These are phyloP conservation scores for Leccinum pachyderme DNA, from an alignment of 1,284 basidiomycete species.

Conservation along the genomic window DNA sequence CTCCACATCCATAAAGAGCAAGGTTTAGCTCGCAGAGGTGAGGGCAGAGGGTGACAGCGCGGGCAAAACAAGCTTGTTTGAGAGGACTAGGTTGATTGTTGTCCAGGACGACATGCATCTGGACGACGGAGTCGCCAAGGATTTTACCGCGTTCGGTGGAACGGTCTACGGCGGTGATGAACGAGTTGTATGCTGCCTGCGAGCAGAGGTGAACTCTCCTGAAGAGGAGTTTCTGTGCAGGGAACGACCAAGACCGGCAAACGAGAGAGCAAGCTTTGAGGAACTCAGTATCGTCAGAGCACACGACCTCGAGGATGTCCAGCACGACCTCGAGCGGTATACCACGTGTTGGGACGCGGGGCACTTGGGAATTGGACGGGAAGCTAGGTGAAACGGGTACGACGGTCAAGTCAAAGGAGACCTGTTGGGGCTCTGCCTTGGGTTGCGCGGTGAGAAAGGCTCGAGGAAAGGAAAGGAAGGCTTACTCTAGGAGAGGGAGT, in stretches of 20 bases:
- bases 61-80: conserved; percentile 53
- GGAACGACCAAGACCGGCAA: conserved; percentile 59
- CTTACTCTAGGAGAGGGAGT: conserved; percentile 32
- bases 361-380: conserved; percentile 12
- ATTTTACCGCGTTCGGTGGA: conserved; percentile 45
- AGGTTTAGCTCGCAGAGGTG: conserved; percentile 55
- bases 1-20: conserved; percentile 55
- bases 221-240: conserved; percentile 65
- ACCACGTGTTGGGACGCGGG: conserved; percentile 23
- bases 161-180: conserved; percentile 48
- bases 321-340: conserved; percentile 64
- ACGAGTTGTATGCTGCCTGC: conserved; percentile 51
- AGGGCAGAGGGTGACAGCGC: conserved; percentile 55
- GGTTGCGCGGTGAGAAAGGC: conserved; percentile 13
- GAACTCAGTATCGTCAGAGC: conserved; percentile 40
- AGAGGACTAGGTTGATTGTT: conserved; percentile 62
- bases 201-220: conserved; percentile 51
- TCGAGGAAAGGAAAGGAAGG: conserved; percentile 11
- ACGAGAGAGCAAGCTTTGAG: conserved; percentile 58
- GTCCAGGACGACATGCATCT: conserved; percentile 58
- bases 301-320: conserved; percentile 57
- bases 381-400: conserved; percentile 9
- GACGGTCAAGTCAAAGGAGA: conserved; percentile 38
- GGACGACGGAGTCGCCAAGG: conserved; percentile 51
- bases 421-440: conserved; percentile 35